Base-by-base conservation (phyloP, 1,284 basidiomycete genomes). In the Farysia itapuensis region DNA sequence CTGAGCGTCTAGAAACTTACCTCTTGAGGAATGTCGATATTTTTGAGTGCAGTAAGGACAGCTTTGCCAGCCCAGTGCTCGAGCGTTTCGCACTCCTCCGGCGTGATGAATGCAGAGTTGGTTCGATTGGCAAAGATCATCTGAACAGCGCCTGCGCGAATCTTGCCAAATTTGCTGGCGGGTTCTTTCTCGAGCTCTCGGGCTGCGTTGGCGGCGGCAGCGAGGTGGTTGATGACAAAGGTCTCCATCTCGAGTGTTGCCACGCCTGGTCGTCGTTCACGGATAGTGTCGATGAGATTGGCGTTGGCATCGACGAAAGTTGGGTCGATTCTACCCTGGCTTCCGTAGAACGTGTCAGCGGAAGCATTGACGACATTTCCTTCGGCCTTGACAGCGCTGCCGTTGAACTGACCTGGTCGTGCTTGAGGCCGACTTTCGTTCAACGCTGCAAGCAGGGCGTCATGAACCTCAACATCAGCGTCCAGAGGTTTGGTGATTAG, bases 91-190 rank as follows among this genome's bases (percentile, higher is more conserved):
- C 89, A 87, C 48, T 84, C 79, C 28, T 83, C 79, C 5, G 88
- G 88, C 4, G 83, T 84, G 64, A 90, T 89, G 69, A 90, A 89
- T 41, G 82, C 86, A 52, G 81, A 81, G n/a, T 86, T 86, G 28
- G 80, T 81, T 32, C 89, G 82, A 36, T 85, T 82, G n/a, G 88
- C 89, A 67, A 89, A 90, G 16, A 90, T 83, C 83, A 90, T 88
- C 54, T 90, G 89, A 14, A 84, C 83, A 13, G 86, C 86, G 6
- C 87, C 86, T 2, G 85, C 87, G 53, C 83, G 81, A 69, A 90
- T 89, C 40, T 79, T 58, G 51, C 75, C 67, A 49, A 45, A 43
- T n/a, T 67, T 67, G 32, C 64, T 21, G 1, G 50, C 25, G 12
- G 21, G 42, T 20, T 52, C 11, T 14, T 39, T 9, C 0, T 44